A percentile compares a stretch with the other conserved stretches of the same genome.
These are phyloP conservation scores for Argentina anserina DNA, from an alignment of 306 rosid genomes.

Conservation along the genomic window DNA sequence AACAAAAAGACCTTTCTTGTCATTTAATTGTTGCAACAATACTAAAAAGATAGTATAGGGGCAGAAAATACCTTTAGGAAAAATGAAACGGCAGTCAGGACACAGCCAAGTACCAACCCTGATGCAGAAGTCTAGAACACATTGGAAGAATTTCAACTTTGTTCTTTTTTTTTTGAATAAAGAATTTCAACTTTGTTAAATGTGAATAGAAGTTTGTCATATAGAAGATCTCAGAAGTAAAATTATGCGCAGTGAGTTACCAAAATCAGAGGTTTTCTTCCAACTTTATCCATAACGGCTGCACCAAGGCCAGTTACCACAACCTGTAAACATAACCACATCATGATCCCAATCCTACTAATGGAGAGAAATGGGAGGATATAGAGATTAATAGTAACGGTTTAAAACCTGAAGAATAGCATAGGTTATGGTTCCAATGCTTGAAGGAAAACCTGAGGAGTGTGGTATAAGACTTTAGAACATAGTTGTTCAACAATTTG, in stretches of 20 bases:
- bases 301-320: conserved; percentile 62
- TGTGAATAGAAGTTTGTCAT: not conserved
- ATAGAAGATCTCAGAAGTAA: not conserved
- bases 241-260: conserved; percentile 24
- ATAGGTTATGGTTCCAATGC: conserved; percentile 51
- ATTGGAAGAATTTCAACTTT: conserved; percentile 10
- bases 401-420: conserved; percentile 69
- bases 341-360: conserved; percentile 12
- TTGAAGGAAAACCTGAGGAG: conserved; percentile 61
- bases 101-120: conserved; percentile 64
- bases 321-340: conserved; percentile 43
- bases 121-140: conserved; percentile 53
- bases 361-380: not conserved
- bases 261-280: conserved; percentile 83
- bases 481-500: conserved; percentile 6
- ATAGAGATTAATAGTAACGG: conserved; percentile 6
- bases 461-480: not conserved
- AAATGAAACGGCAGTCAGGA: conserved; percentile 62
- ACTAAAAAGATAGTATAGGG: conserved; percentile 2
- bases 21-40: conserved; percentile 5
- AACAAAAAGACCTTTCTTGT: conserved; percentile 16
- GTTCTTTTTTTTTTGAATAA: no score
- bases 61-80: conserved; percentile 55
- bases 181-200: conserved; percentile 4
- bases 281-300: conserved; percentile 56